Evolutionary conservation across 306 rosid species (phyloP), one percentile per base, ranked within the genome.

Genomic region (Mimosa pudica): DNA sequence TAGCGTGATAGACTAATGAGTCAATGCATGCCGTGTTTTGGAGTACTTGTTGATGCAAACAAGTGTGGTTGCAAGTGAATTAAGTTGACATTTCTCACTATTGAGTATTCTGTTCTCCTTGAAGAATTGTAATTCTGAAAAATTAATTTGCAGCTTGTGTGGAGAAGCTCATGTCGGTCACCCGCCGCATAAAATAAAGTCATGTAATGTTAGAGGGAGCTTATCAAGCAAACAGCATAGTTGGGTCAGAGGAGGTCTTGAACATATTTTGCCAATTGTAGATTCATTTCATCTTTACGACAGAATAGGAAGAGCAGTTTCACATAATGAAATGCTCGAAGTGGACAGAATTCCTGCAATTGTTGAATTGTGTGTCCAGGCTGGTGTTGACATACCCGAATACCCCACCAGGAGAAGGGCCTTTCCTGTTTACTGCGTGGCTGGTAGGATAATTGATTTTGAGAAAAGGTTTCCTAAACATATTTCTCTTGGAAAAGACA

Each of bases 271-370:
- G 73, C 96, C 96, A 35, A 81, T 48, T 42, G 84, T 89, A 33
- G 90, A 87, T 74, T 91, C 96, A 58, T 91, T 85, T 79, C 96
- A 91, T 85, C 81, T 89, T 57, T 91, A 91, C 76, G 93, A 91
- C 74, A 78, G 91, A 73, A 78, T 86, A 77, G 93, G 92, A 52
- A 87, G 96, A 82, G 91, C 93, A 20, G 91, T 91, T 80, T 84
- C 93, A 35, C 96, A 89, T 83, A 83, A 86, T 36, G 96, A 91
- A 81, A 86, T 79, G 83, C 89, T 91, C 33, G 69, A 77, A 69
- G 96, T 91, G 62, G 96, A 91, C 80, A 83, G 85, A 67, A 86
- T 91, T 80, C 90, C 96, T 18, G 93, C 92, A 70, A 73, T 89
- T 81, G 90, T 91, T 55, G 96, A 91, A 81, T 78, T 91, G 74